Conservation (phyloP, 306 rosid species). For the Inga leiocalycina region DNA sequence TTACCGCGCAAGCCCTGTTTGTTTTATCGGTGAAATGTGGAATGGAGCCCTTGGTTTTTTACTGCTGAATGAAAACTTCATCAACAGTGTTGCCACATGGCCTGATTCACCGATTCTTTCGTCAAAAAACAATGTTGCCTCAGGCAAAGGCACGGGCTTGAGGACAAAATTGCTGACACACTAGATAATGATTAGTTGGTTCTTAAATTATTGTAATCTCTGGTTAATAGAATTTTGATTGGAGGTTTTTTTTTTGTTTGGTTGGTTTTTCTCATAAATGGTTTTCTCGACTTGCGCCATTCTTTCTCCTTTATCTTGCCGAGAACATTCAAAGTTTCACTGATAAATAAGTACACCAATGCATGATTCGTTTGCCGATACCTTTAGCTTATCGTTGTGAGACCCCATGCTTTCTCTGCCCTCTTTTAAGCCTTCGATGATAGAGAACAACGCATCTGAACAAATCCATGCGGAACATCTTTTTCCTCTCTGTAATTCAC, state of each 20-base stretch:
- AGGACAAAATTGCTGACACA: conserved; percentile 21
- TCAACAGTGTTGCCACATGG: background rate
- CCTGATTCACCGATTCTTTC: background rate
- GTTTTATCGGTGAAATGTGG: background rate
- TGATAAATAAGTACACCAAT: background rate
- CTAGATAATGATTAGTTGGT: conserved; percentile 34
- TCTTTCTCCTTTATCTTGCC: conserved; percentile 3
- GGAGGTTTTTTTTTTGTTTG: background rate
- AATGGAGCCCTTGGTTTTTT: background rate
- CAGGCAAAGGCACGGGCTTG: conserved; percentile 24
- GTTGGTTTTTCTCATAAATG: conserved; percentile 17
- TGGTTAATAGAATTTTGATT: background rate
- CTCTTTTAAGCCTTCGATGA: background rate
- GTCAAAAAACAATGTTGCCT: conserved; percentile 1
- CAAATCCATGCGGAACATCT: background rate
- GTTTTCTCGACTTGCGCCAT: conserved; percentile 16
- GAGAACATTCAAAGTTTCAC: background rate
- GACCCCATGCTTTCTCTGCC: background rate
- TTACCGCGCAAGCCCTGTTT: background rate
- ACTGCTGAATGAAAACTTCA: background rate
- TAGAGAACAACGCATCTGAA: background rate
- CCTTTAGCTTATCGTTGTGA: background rate
- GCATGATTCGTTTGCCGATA: background rate
- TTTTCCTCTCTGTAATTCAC: background rate
- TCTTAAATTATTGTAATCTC: conserved; percentile 34